Evolutionary conservation across 106 monocot genomes (phyloP), one percentile per base, ranked within the genome.

Genomic region (Apostasia shenzhenica): DNA sequence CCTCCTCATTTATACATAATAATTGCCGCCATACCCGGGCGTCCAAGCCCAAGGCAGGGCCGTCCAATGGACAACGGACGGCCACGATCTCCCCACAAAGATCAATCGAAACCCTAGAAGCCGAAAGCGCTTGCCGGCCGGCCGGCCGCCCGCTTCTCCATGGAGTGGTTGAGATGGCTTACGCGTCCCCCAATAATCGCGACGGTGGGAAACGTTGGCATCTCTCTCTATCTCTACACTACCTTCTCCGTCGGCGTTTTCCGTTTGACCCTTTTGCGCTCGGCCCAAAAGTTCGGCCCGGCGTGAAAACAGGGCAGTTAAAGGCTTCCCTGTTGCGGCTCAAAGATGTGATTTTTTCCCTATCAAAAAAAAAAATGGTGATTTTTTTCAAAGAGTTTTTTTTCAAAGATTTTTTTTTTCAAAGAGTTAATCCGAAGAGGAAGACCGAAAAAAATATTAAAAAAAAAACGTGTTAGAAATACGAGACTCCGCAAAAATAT

Each of bases 271-370:
- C 13, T 56, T 56, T 56, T 26, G 26, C 26, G 55, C 55, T 14
- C 55, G 26, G 55, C 55, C 55, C 26, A 4, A 14, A n/a, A 56
- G 26, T 14, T 56, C 55, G 13, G 55, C 13, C 55, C 55, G 55
- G 55, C 55, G 55, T 56, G 55, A 56, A 56, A 56, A 56, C 55
- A 0, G 55, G 55, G 55, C 55, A 56, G 55, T 56, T 56, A 56
- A 56, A 26, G 26, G 26, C 26, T 26, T 26, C 26, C 26, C 26
- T 26, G 26, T 26, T 26, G 26, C 26, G 26, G 26, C 26, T 26
- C 26, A 26, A 26, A 26, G 26, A 26, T 26, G 26, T 26, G 26
- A 26, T 26, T 26, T 26, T 26, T 26, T 26, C 26, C 26, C 26
- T 26, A 26, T 26, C 26, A 26, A 26, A 26, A 26, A 26, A 26